Percentiles rank a stretch among this genome's conserved stretches.
phyloP scores from a whole-genome alignment of 495 filamentous ascomycete species.

The Podospora bellae-mahoneyi region DNA sequence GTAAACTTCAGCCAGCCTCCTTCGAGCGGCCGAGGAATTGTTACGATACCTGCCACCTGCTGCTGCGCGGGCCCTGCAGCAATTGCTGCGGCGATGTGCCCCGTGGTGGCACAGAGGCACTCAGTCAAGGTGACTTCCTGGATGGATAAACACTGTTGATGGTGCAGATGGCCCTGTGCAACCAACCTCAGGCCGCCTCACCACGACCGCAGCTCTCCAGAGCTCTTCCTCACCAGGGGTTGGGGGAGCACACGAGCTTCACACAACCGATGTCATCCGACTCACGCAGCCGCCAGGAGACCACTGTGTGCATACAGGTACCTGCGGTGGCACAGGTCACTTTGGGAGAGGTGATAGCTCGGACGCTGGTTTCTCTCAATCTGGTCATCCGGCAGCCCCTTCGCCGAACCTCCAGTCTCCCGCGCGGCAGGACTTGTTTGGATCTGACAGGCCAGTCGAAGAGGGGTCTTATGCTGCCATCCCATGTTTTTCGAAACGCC shows the following conservation, averaged over 20 bases:
- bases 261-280: constrained; percentile 8
- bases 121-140: not conserved
- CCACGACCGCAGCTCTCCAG: not conserved
- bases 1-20: not conserved
- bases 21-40: not conserved
- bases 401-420: not conserved
- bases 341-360: not conserved
- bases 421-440: not conserved
- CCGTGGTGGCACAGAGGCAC: not conserved
- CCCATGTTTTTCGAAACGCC: not conserved
- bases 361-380: constrained; percentile 6
- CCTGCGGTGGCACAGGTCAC: not conserved
- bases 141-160: not conserved
- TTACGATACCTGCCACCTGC: not conserved
- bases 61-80: not conserved
- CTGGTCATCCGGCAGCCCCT: not conserved
- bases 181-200: not conserved
- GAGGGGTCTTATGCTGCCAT: not conserved
- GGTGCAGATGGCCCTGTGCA: not conserved
- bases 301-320: not conserved
- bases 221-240: not conserved
- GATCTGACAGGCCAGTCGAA: not conserved
- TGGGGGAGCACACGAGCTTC: not conserved
- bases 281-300: not conserved
- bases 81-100: not conserved